Evolutionary conservation across 495 filamentous ascomycete species (phyloP).

Genomic region (Hypoxylon rickii): DNA sequence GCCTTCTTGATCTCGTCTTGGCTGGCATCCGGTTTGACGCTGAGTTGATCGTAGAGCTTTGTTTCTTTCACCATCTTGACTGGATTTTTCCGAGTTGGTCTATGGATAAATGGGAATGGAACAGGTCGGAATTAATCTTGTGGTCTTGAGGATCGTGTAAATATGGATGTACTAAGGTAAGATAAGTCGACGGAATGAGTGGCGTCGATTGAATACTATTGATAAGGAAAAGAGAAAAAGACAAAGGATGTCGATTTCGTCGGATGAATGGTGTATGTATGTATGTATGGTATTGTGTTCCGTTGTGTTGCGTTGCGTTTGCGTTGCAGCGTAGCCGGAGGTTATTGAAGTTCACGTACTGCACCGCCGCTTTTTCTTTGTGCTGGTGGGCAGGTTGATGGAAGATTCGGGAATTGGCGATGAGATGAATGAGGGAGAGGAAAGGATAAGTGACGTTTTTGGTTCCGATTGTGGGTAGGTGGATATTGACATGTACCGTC

Average conservation of each 20-base stretch:
- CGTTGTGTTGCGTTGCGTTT: neutral
- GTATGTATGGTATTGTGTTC: too few relatives aligned
- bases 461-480: neutral
- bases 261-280: too few relatives aligned
- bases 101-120: neutral
- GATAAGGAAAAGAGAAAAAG: slow-evolving; percentile 12
- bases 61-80: slow-evolving; percentile 81
- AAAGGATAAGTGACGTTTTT: slow-evolving; percentile 29
- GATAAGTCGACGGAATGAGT: slow-evolving; percentile 1
- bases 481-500: too few relatives aligned
- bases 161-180: neutral
- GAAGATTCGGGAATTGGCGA: slow-evolving; percentile 40
- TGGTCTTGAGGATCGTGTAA: slow-evolving; percentile 1
- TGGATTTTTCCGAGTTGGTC: slow-evolving; percentile 7
- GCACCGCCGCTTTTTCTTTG: slow-evolving; percentile 27
- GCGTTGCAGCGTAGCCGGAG: slow-evolving; percentile 1
- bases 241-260: slow-evolving; percentile 14
- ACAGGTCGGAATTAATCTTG: neutral
- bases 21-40: slow-evolving; percentile 74
- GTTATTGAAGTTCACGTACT: slow-evolving; percentile 13
- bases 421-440: neutral
- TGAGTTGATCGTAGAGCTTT: slow-evolving; percentile 79
- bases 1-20: slow-evolving; percentile 98
- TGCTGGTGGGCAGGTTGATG: slow-evolving; percentile 28
- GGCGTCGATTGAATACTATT: neutral